Evolutionary conservation across 2,329 filamentous ascomycete genomes (phyloP), one percentile per base, ranked within the genome.

Genomic region (Lecanicillium sp.): DNA sequence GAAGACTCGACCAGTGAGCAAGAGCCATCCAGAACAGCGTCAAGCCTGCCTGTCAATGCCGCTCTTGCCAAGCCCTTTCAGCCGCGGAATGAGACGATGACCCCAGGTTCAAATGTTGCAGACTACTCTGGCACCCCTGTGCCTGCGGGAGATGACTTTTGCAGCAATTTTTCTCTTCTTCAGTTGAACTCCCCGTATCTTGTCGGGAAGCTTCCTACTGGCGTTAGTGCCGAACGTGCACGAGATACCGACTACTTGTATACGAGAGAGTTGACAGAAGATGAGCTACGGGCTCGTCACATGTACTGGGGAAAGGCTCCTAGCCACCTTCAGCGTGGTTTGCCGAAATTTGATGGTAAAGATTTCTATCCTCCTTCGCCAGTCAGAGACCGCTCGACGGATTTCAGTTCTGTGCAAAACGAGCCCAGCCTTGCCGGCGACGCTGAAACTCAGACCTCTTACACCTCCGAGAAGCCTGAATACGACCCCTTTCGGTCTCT

Each of bases 281-380:
- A 76, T 35, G 78, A 82, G 50, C 57, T 71, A 33, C 69, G 70
- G 38, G 73, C 78, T 45, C 70, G 76, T 32, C 67, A 71, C 45
- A 57, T 78, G 45, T 80, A 78, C 52, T 81, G 75, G 73, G 75
- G 72, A 9, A 70, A 72, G 31, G 68, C 71, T 13, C 67, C 75
- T 30, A 63, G 58, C 20, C 65, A 68, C 45, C 62, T 65, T 11
- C 63, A 70, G 35, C 64, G 60, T 25, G 72, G 74, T 3, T 58
- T 80, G 29, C 76, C 77, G 25, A 80, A 76, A 53, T 82, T 77
- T 48, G 76, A 81, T 46, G 76, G 78, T 17, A 78, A 76, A 52
- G 68, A 80, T 51, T 80, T 80, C 47, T 80, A 79, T 44, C 73
- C 70, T 20, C 59, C 73, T 3, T 78, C 75, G 1, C 72, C 73